Percentiles rank a stretch among this genome's conserved stretches.
Conservation (phyloP, 192 early-diverging fungal genomes). For the Funneliformis mosseae region DNA sequence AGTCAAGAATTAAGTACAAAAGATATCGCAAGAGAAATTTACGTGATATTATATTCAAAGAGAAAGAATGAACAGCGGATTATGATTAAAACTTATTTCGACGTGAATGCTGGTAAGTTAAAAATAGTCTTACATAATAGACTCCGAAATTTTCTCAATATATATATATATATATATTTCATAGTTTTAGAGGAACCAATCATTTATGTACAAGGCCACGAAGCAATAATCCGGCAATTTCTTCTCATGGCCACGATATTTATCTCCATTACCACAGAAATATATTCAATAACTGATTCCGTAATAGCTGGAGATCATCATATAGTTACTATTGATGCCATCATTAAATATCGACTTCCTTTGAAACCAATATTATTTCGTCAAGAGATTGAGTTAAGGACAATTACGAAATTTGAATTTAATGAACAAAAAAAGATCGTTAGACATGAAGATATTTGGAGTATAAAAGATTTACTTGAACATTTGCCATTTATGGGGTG, state of each 20-base stretch:
- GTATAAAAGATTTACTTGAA: constrained; percentile 25
- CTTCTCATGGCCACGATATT: constrained; percentile 1
- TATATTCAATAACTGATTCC: constrained; percentile 15
- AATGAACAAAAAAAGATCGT: constrained; percentile 28
- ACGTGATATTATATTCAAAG: constrained; percentile 7
- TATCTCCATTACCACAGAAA: not conserved
- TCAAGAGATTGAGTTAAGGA: constrained; percentile 10
- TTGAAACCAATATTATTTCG: not conserved
- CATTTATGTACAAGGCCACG: not conserved
- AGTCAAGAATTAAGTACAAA: not conserved
- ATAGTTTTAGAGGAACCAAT: constrained; percentile 30
- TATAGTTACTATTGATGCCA: constrained; percentile 11
- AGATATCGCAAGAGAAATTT: not conserved
- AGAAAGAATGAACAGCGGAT: not conserved
- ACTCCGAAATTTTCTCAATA: not conserved
- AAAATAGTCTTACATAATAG: not conserved
- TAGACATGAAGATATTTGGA: constrained; percentile 33
- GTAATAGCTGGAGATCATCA: not conserved
- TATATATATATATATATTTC: not conserved
- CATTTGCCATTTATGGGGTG: constrained; percentile 22
- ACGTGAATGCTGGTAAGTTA: not conserved
- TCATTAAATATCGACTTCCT: constrained; percentile 21
- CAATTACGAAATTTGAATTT: constrained; percentile 19
- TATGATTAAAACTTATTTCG: not conserved
- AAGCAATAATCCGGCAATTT: constrained; percentile 18